These are phyloP conservation scores for Meredithiella fracta DNA, from an alignment of 2,329 filamentous ascomycete species.

Conservation along the genomic window DNA sequence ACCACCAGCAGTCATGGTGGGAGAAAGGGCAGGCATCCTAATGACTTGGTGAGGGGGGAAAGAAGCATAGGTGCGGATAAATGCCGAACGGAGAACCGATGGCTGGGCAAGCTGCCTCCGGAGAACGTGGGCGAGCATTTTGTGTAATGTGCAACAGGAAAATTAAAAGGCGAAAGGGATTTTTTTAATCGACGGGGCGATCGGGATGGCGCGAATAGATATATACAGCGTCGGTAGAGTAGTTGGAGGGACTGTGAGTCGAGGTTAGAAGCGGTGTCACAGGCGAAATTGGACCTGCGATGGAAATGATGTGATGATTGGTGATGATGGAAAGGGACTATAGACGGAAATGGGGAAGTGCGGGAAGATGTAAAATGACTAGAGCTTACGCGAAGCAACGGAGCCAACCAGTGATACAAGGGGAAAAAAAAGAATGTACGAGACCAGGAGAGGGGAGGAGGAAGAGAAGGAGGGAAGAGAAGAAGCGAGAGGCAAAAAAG, in stretches of 20 bases:
- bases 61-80: constrained; percentile 54
- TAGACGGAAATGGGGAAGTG: neutral
- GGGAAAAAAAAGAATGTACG: neutral
- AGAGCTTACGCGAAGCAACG: neutral
- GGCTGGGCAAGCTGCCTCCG: constrained; percentile 15
- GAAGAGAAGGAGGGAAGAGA: neutral
- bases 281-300: constrained; percentile 13
- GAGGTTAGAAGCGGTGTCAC: constrained; percentile 3
- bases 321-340: neutral
- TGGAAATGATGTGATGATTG: neutral
- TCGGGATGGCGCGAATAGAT: neutral
- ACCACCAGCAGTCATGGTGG: constrained; percentile 93
- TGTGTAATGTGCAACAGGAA: neutral
- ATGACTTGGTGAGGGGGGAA: constrained; percentile 90
- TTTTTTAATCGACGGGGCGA: neutral
- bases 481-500: constrained; percentile 1
- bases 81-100: constrained; percentile 29
- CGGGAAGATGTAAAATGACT: neutral
- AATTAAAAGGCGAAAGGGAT: neutral
- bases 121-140: constrained; percentile 13
- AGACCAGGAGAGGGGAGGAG: constrained; percentile 5
- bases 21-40: constrained; percentile 95
- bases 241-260: neutral
- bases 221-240: neutral
- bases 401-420: neutral